Conservation (phyloP, 2,329 filamentous ascomycete genomes). For the Apiospora koreana region DNA sequence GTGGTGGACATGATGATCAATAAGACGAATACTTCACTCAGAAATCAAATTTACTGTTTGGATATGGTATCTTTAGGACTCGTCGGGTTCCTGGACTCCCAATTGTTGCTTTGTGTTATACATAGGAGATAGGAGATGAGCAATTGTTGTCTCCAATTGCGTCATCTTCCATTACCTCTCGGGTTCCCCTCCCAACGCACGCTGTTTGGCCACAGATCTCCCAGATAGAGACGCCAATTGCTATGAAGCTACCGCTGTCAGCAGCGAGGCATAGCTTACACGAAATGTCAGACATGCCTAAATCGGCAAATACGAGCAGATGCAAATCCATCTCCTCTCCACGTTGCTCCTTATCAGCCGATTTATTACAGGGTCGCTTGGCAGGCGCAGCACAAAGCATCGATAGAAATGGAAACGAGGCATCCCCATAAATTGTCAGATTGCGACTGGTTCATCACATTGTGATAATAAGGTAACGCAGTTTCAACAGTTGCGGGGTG, state of each 20-base stretch:
- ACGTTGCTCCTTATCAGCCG: neutral
- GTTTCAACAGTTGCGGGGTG: neutral
- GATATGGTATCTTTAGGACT: neutral
- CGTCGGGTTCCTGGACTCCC: neutral
- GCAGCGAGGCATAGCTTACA: neutral
- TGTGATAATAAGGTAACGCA: neutral
- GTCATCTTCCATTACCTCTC: constrained; percentile 21
- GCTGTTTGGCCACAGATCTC: neutral
- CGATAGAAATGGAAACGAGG: neutral
- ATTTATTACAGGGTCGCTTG: neutral
- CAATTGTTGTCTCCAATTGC: constrained; percentile 27
- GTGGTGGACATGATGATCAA: constrained; percentile 11
- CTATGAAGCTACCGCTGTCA: neutral
- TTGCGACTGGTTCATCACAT: constrained; percentile 18
- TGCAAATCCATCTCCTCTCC: neutral
- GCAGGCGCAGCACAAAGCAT: neutral
- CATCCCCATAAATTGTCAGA: neutral
- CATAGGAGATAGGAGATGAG: neutral
- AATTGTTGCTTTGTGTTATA: neutral
- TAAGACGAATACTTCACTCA: constrained; percentile 14
- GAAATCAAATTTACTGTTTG: constrained; percentile 10
- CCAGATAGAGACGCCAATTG: neutral
- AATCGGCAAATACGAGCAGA: neutral
- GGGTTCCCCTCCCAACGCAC: constrained; percentile 14
- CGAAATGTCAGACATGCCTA: neutral